Conservation (phyloP, 306 rosid genomes). For the Herpetospermum pedunculosum region DNA sequence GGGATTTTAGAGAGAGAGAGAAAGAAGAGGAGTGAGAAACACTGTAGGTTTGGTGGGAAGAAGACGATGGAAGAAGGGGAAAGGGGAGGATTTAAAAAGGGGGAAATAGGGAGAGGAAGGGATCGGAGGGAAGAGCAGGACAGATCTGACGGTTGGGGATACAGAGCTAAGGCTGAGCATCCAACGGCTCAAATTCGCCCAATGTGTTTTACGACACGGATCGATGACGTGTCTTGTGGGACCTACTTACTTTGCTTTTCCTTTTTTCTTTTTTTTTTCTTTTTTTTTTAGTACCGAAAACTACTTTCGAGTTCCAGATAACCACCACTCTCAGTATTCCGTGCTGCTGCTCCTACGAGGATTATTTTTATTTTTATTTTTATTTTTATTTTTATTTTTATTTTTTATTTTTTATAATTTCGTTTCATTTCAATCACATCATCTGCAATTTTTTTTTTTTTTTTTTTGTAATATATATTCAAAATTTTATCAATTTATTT, state of each 20-base stretch:
- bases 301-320: background rate
- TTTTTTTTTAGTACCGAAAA: background rate
- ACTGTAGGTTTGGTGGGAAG: constrained; percentile 22
- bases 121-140: background rate
- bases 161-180: background rate
- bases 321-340: constrained; percentile 4
- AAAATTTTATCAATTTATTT: background rate
- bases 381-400: background rate
- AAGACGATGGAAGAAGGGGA: constrained; percentile 7
- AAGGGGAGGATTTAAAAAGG: constrained; percentile 24
- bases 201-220: constrained; percentile 9
- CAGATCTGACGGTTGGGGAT: constrained; percentile 36
- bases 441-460: background rate
- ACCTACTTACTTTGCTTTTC: background rate
- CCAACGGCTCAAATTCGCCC: background rate
- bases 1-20: background rate
- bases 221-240: constrained; percentile 25
- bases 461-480: background rate
- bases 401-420: background rate
- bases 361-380: background rate
- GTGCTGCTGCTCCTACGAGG: background rate
- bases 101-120: constrained; percentile 15
- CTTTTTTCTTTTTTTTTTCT: background rate
- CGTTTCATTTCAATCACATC: background rate
- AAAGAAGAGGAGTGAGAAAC: background rate